These are phyloP conservation scores for Rhypophila decipiens DNA, from an alignment of 495 filamentous ascomycete genomes.

Conservation along the genomic window DNA sequence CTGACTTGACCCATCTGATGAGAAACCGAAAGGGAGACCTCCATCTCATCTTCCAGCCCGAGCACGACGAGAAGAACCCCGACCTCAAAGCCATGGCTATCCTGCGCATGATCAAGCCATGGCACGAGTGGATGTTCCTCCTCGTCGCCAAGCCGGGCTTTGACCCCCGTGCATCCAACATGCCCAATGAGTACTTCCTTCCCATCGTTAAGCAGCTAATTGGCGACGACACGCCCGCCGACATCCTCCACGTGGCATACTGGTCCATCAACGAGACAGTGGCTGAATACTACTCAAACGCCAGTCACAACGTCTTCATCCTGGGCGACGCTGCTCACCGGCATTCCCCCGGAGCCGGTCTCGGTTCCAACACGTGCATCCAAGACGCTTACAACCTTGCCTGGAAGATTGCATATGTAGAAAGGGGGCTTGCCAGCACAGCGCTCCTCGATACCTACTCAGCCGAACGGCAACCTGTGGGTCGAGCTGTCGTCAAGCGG, in stretches of 20 bases:
- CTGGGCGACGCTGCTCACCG: slow-evolving; percentile 41
- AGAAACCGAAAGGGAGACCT: slow-evolving; percentile 41
- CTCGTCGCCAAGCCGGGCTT: slow-evolving; percentile 15
- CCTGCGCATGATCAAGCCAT: slow-evolving; percentile 30
- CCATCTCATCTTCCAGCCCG: slow-evolving; percentile 39
- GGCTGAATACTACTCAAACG: slow-evolving; percentile 25
- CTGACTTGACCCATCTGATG: slow-evolving; percentile 43
- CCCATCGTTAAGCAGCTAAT: slow-evolving; percentile 39
- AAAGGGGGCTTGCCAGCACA: slow-evolving; percentile 14
- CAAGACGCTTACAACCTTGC: slow-evolving; percentile 39
- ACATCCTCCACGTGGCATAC: slow-evolving; percentile 18
- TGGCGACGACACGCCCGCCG: slow-evolving; percentile 35
- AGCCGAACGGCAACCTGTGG: slow-evolving; percentile 32
- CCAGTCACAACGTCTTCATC: slow-evolving; percentile 21
- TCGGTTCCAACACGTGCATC: slow-evolving; percentile 38
- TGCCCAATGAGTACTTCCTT: slow-evolving; percentile 22
- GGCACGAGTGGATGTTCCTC: slow-evolving; percentile 33
- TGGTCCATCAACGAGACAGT: slow-evolving; percentile 33
- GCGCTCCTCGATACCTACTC: slow-evolving; percentile 24
- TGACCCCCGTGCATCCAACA: slow-evolving; percentile 12
- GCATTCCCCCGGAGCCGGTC: slow-evolving; percentile 33
- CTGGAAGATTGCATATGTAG: slow-evolving; percentile 34
- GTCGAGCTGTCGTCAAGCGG: slow-evolving; percentile 15
- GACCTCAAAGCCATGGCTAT: slow-evolving; percentile 19
- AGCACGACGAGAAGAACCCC: slow-evolving; percentile 13